These are phyloP conservation scores for Nicotiana tabacum DNA, from an alignment of 257 asterid species.

Conservation along the genomic window DNA sequence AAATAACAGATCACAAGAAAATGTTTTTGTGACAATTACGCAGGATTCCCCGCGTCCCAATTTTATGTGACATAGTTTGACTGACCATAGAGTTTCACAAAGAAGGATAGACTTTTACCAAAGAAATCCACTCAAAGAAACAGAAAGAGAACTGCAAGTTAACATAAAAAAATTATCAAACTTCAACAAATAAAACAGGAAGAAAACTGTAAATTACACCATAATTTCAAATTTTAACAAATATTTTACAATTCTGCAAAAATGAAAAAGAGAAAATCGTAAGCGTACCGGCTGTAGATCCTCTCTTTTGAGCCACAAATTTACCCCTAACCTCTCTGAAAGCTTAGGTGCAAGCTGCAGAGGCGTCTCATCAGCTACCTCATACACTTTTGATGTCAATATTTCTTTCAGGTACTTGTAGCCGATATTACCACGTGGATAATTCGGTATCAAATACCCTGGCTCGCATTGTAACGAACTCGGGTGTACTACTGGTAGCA, in stretches of 20 bases:
- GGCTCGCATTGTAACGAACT: constrained; percentile 24
- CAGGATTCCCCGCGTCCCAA: no score
- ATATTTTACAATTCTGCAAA: neutral
- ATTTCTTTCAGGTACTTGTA: constrained; percentile 70
- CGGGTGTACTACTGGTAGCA: neutral
- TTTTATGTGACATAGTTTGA: no score
- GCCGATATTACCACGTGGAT: constrained; percentile 16
- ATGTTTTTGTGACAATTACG: neutral
- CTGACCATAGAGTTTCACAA: no score
- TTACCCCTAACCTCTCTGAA: constrained; percentile 57
- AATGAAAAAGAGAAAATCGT: neutral
- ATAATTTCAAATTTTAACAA: neutral
- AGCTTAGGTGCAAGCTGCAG: constrained; percentile 75
- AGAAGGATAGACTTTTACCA: no score
- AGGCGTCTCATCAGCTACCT: constrained; percentile 78
- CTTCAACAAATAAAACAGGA: no score
- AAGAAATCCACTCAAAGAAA: no score
- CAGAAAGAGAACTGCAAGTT: no score
- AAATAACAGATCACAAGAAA: neutral
- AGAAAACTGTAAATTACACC: no score
- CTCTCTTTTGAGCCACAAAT: constrained; percentile 87
- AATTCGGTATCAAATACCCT: constrained; percentile 53
- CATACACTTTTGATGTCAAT: constrained; percentile 78
- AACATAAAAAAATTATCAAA: no score
- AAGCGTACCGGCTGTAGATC: constrained; percentile 75